Evolutionary conservation across 2,329 filamentous ascomycete species (phyloP), one percentile per base, ranked within the genome.

Genomic region (Stenocarpella maydis): DNA sequence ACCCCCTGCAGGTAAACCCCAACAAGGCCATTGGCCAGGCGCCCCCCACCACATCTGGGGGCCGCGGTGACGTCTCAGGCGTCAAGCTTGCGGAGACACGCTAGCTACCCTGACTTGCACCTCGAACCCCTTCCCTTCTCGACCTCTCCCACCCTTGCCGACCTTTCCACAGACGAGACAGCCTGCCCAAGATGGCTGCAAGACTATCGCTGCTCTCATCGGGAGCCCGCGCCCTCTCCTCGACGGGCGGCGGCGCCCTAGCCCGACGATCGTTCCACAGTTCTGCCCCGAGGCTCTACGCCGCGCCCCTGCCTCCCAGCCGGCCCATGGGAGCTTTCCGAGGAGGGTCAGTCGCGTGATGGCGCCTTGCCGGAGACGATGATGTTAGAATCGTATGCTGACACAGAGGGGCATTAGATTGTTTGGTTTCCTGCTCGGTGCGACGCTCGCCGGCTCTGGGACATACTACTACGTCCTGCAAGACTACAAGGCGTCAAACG

Each of bases 401-500:
- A 58, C 50, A 8, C 52, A 24, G 8, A 50, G 14, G n/a, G 17
- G 41, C 4, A 37, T 69, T 75, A 98, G 95, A 69, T 84, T 98
- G 71, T 94, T 97, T 76, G 95, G 95, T 65, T 98, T 98, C 85
- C 90, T 98, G 63, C 86, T 96, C 73, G 95, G 95, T 74, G 90
- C 92, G 72, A 91, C 92, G 55, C 84, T 94, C 65, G 91, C 95
- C 53, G 94, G 94, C 76, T 88, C 87, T 65, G 91, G 89, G 69
- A 92, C 97, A 75, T 98, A 98, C 84, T 94, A 93, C 80, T 98
- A 98, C 81, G 88, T 97, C 74, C 84, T 98, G 75, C 90, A 95
- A 79, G 95, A 98, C 81, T 98, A 98, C 85, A 94, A 94, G 83
- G 86, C 94, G 52, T 93, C 94, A 75, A 98, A 98, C 84, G 93